Conservation (phyloP, 768 basidiomycete species). For the Mycena vitilis region DNA sequence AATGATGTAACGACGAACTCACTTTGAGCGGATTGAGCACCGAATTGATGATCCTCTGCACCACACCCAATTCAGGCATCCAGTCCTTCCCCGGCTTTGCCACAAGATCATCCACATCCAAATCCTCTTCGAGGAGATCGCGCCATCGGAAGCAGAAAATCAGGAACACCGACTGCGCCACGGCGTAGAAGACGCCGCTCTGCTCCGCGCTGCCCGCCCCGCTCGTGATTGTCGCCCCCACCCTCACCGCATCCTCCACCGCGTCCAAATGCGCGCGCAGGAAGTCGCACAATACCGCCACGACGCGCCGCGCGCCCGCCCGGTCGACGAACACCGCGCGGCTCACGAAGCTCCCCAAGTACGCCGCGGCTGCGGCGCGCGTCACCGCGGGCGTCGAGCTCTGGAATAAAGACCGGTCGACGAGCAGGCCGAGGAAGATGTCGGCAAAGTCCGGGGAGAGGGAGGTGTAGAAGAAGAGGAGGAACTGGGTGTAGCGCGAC, state of each 20-base stretch:
- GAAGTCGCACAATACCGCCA: constrained; percentile 89
- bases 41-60: constrained; percentile 85
- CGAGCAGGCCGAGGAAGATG: constrained; percentile 94
- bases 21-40: constrained; percentile 93
- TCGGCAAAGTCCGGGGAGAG: constrained; percentile 91
- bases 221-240: constrained; percentile 46
- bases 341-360: constrained; percentile 92
- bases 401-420: constrained; percentile 85
- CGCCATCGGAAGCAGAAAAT: constrained; percentile 99
- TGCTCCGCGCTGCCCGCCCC: constrained; percentile 48
- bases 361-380: constrained; percentile 92
- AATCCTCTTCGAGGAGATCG: constrained; percentile 76
- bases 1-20: background rate
- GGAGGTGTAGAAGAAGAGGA: constrained; percentile 95
- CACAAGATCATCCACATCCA: constrained; percentile 59
- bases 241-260: constrained; percentile 63
- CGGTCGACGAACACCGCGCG: constrained; percentile 89
- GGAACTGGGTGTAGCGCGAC: constrained; percentile 96
- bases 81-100: constrained; percentile 68
- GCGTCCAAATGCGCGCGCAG: constrained; percentile 80
- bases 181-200: constrained; percentile 89
- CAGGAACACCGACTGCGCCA: constrained; percentile 91
- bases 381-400: constrained; percentile 73
- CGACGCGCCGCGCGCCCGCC: constrained; percentile 76
- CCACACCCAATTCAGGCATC: constrained; percentile 82